A percentile compares a stretch with the other conserved stretches of the same genome.
phyloP scores from a whole-genome alignment of 495 filamentous ascomycete species.

The Penicillium waksmanii region DNA sequence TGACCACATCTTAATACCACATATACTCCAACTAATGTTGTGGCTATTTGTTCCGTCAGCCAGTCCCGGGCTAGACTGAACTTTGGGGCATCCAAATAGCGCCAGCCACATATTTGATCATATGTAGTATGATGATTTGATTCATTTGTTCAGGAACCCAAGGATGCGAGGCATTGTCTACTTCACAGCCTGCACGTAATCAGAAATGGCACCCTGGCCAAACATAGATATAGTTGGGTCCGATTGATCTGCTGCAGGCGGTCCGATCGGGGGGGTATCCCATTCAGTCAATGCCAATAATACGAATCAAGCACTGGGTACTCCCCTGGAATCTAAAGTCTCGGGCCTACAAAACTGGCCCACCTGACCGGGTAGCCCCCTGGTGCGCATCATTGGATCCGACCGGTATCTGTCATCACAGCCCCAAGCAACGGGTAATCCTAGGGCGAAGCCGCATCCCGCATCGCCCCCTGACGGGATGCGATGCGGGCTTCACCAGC shows the following conservation, averaged over 20 bases:
- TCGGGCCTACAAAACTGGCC: slow-evolving; percentile 11
- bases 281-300: background rate
- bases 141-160: too few relatives aligned
- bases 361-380: slow-evolving; percentile 10
- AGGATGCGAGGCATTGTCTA: background rate
- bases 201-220: background rate
- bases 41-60: background rate
- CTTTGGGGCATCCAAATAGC: too few relatives aligned
- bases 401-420: slow-evolving; percentile 22
- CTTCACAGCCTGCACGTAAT: background rate
- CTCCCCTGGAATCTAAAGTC: slow-evolving; percentile 7
- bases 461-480: background rate
- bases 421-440: background rate
- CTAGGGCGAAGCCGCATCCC: background rate
- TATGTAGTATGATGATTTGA: too few relatives aligned
- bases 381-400: slow-evolving; percentile 21
- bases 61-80: background rate
- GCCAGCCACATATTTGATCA: too few relatives aligned
- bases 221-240: background rate
- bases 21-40: background rate
- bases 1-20: background rate
- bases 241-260: background rate
- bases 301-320: background rate
- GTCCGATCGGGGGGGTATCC: background rate
- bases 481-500: background rate